Percentiles rank a stretch among this genome's conserved stretches.
These are phyloP conservation scores for Phytopythium delawarense DNA, from an alignment of 352 stramenopile species.

Conservation along the genomic window DNA sequence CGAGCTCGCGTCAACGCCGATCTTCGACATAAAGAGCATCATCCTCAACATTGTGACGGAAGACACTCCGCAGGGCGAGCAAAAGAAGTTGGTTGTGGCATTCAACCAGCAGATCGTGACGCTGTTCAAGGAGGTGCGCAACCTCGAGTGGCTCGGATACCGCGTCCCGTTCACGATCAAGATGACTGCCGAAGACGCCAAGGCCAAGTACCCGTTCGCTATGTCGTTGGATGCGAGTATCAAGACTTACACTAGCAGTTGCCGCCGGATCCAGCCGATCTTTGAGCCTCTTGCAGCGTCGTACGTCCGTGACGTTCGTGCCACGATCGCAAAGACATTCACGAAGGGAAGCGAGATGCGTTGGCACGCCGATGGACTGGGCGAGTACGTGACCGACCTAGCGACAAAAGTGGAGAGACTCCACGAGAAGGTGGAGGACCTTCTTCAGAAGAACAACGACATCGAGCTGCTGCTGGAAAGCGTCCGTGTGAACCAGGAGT, in stretches of 20 bases:
- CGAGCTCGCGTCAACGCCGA: conserved; percentile 86
- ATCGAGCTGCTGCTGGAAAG: conserved; percentile 90
- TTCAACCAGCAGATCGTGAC: conserved; percentile 98
- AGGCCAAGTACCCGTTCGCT: conserved; percentile 95
- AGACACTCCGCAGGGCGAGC: conserved; percentile 61
- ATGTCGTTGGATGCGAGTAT: conserved; percentile 97
- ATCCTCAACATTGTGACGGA: conserved; percentile 88
- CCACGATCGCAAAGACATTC: conserved; percentile 87
- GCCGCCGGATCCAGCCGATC: conserved; percentile 74
- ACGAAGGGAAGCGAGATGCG: conserved; percentile 86
- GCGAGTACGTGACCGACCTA: conserved; percentile 86
- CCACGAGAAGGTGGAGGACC: conserved; percentile 97
- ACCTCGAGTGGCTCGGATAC: conserved; percentile 98
- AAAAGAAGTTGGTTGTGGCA: conserved; percentile 78
- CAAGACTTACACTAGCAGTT: conserved; percentile 89
- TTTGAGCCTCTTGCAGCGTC: conserved; percentile 73
- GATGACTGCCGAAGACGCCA: conserved; percentile 96
- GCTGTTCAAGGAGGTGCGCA: conserved; percentile 98
- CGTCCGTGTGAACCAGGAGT: conserved; percentile 58
- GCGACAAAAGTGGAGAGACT: conserved; percentile 93
- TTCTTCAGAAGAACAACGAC: conserved; percentile 90
- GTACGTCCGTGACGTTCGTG: conserved; percentile 80
- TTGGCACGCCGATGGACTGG: conserved; percentile 84
- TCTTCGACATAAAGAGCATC: conserved; percentile 91
- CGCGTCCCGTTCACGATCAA: conserved; percentile 94